Base-by-base conservation (phyloP, 1,284 basidiomycete species). In the Trichosporon asahii region DNA sequence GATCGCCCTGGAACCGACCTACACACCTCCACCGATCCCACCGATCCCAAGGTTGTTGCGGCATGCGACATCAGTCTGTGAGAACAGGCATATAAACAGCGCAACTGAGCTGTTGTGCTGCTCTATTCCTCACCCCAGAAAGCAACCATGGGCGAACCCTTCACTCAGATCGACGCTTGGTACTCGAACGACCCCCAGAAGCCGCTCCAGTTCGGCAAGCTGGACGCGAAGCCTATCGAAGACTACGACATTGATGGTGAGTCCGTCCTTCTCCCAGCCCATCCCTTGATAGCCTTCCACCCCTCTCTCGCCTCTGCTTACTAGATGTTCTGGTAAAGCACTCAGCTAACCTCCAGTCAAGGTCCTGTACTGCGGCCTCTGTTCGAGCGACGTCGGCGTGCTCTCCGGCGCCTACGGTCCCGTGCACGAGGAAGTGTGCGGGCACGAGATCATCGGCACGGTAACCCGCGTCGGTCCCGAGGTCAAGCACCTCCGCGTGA, bases 401-500 rank as follows among this genome's bases (percentile, higher is more conserved):
- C 63, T 76, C 71, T 25, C 72, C 67, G 72, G 77, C 76, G 60
- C 65, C 55, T 49, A 33, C 14, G 65, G 65, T 27, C 63, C 60
- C 5, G 23, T 46, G 31, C 9, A 35, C 1, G 21, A 44, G 2
- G 40, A 33, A 3, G 70, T 78, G 18, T 72, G 72, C 40, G 77
- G 77, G 18, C 76, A 77, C 64, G 76, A 78, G 63, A 76, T 76
- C 46, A 71, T 78, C 35, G 79, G 79, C 31, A 33, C 60, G 8
- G 78, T 77, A 3, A 66, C 72, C 18, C 69, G 69, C 29, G 75
- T 73, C 18, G 79, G 79, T 12, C 65, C 71, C 7, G 67, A 76
- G 18, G 71, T 73, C 14, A 68, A 65, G 40, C 33, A 74, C 64
- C 63, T 76, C 72, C 76, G 78, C 60, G 77, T 76, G 25, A 85